phyloP scores from a whole-genome alignment of 345 rosid species.

The Camelina laxa region DNA sequence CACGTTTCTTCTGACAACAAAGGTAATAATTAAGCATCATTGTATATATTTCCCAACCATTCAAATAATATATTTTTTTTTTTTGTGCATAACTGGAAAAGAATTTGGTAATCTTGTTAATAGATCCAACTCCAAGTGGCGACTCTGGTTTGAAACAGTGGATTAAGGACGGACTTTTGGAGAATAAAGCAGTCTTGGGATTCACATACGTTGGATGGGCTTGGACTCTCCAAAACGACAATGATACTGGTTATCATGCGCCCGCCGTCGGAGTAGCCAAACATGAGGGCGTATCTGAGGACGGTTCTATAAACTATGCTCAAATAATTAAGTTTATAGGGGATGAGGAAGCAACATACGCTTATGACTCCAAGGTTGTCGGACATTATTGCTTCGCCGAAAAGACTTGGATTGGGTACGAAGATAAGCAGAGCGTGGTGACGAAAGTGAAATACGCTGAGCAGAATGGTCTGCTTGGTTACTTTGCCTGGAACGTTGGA shows the following conservation, averaged over 20 bases:
- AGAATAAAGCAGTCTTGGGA: constrained; percentile 56
- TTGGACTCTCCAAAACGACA: constrained; percentile 20
- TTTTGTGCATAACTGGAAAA: no score
- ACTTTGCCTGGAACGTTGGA: constrained; percentile 75
- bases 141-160: constrained; percentile 58
- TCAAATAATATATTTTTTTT: no score
- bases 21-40: constrained; percentile 6
- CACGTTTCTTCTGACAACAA: no score
- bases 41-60: neutral
- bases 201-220: constrained; percentile 45
- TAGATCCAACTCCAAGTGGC: constrained; percentile 48
- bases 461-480: constrained; percentile 58
- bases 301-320: constrained; percentile 42
- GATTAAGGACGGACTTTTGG: constrained; percentile 53
- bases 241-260: constrained; percentile 51
- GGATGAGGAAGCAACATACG: constrained; percentile 39
- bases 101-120: neutral
- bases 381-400: constrained; percentile 54
- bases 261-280: constrained; percentile 46
- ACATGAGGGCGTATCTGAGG: constrained; percentile 1
- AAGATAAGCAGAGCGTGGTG: constrained; percentile 48
- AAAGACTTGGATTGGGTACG: constrained; percentile 62
- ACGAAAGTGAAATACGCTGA: constrained; percentile 56
- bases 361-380: constrained; percentile 48
- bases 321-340: constrained; percentile 36